Percentiles rank a stretch among this genome's conserved stretches.
Evolutionary conservation across 768 basidiomycete species (phyloP).

Genomic region (Boletus coccyginus): DNA sequence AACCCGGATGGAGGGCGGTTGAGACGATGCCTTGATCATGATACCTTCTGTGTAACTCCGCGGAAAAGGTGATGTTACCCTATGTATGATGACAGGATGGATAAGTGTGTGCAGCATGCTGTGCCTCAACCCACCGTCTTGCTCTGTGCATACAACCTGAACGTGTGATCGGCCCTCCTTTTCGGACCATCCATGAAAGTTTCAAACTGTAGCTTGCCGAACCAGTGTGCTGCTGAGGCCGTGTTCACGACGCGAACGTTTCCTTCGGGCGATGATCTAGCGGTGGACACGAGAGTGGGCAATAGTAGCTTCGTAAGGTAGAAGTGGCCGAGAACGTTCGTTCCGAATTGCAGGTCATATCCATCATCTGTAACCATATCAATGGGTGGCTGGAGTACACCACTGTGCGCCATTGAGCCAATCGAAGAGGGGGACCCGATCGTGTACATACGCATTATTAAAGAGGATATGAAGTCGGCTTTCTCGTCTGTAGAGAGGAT

Average conservation of each 20-base stretch:
- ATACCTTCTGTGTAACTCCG: constrained; percentile 46
- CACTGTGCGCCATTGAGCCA: not conserved
- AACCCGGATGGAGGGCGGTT: constrained; percentile 43
- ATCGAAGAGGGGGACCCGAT: not conserved
- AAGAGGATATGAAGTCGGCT: constrained; percentile 9
- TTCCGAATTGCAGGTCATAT: constrained; percentile 9
- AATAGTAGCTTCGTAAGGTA: constrained; percentile 8
- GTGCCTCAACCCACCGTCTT: constrained; percentile 6
- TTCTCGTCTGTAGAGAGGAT: constrained; percentile 10
- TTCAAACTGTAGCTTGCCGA: constrained; percentile 33
- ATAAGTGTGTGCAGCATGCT: no score
- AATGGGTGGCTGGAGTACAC: not conserved
- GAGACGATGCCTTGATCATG: constrained; percentile 45
- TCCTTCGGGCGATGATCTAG: constrained; percentile 20
- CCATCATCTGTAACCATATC: constrained; percentile 8
- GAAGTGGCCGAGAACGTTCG: constrained; percentile 9
- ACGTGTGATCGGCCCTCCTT: constrained; percentile 23
- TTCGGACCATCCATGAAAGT: constrained; percentile 38
- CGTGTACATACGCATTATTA: constrained; percentile 6
- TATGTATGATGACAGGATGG: constrained; percentile 12
- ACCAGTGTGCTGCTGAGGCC: constrained; percentile 19
- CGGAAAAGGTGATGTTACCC: constrained; percentile 44
- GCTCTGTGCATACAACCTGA: constrained; percentile 30
- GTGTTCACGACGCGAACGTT: constrained; percentile 34
- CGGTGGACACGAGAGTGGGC: constrained; percentile 22